phyloP scores from a whole-genome alignment of 371 early-diverging fungal species.

The Basidiobolus meristosporus region DNA sequence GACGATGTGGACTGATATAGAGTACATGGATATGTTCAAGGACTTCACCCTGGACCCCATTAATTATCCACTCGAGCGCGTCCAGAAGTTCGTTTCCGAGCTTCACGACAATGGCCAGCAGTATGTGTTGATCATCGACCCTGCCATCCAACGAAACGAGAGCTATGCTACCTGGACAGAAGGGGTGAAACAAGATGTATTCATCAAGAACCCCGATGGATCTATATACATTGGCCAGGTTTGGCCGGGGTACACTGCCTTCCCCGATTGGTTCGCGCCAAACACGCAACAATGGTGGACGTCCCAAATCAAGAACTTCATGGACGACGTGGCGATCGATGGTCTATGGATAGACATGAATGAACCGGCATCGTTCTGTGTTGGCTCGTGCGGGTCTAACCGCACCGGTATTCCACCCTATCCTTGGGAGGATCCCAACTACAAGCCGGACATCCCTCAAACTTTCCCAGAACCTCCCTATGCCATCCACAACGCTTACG shows the following conservation, averaged over 20 bases:
- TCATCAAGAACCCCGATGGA: slow-evolving; percentile 24
- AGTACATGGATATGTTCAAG: slow-evolving; percentile 29
- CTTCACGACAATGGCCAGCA: slow-evolving; percentile 17
- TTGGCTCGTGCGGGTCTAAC: slow-evolving; percentile 18
- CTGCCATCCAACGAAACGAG: slow-evolving; percentile 17
- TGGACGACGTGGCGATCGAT: slow-evolving; percentile 17
- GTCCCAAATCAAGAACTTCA: slow-evolving; percentile 18
- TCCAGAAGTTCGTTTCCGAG: slow-evolving; percentile 8
- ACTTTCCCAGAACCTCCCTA: slow-evolving; percentile 14
- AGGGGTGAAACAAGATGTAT: slow-evolving; percentile 19
- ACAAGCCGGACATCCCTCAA: slow-evolving; percentile 1
- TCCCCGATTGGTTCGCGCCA: slow-evolving; percentile 40
- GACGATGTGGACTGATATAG: slow-evolving; percentile 55
- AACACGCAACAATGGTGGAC: slow-evolving; percentile 22
- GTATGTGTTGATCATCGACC: slow-evolving; percentile 29
- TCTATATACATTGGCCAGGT: slow-evolving; percentile 22
- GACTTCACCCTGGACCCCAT: slow-evolving; percentile 24
- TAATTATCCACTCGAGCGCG: slow-evolving; percentile 16
- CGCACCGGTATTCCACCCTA: slow-evolving; percentile 1
- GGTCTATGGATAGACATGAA: slow-evolving; percentile 61
- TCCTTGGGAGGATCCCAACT: not conserved
- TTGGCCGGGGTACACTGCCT: slow-evolving; percentile 49
- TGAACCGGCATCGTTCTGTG: slow-evolving; percentile 40
- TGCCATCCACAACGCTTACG: slow-evolving; percentile 23
- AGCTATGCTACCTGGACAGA: slow-evolving; percentile 19